Conservation (phyloP, 2,329 filamentous ascomycete species). For the Fusarium veterinarium region DNA sequence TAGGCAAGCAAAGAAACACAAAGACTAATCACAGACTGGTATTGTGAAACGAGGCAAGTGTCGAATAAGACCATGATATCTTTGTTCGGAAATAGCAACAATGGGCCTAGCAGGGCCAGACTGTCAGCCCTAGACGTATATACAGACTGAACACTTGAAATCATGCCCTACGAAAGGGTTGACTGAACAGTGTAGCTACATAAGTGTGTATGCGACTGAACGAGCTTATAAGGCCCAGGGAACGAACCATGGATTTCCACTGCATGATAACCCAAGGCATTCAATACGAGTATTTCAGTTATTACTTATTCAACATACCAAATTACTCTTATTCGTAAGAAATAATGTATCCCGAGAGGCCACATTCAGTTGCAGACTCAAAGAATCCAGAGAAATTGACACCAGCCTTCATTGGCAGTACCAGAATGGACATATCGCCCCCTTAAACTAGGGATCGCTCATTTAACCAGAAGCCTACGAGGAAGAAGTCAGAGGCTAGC, state of each 20-base stretch:
- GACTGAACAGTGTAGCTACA: neutral
- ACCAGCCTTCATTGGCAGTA: neutral
- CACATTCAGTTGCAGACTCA: neutral
- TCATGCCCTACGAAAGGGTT: neutral
- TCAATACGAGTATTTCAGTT: neutral
- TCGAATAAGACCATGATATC: neutral
- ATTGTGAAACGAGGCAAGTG: neutral
- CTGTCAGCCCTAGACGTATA: neutral
- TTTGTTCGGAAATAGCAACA: neutral
- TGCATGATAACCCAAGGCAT: neutral
- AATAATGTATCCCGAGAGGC: neutral
- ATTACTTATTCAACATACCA: neutral
- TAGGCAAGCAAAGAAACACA: neutral
- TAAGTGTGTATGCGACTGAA: neutral
- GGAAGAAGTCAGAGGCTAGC: neutral
- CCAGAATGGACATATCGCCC: neutral
- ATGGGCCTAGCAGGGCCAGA: neutral
- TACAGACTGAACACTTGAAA: neutral
- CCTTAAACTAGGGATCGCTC: neutral
- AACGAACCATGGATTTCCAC: neutral
- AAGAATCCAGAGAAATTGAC: neutral
- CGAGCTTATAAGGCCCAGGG: neutral
- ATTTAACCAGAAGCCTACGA: neutral
- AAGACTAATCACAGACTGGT: neutral
- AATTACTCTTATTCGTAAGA: neutral